Base-by-base conservation (phyloP, 2,329 filamentous ascomycete genomes). In the Neurospora sp. region DNA sequence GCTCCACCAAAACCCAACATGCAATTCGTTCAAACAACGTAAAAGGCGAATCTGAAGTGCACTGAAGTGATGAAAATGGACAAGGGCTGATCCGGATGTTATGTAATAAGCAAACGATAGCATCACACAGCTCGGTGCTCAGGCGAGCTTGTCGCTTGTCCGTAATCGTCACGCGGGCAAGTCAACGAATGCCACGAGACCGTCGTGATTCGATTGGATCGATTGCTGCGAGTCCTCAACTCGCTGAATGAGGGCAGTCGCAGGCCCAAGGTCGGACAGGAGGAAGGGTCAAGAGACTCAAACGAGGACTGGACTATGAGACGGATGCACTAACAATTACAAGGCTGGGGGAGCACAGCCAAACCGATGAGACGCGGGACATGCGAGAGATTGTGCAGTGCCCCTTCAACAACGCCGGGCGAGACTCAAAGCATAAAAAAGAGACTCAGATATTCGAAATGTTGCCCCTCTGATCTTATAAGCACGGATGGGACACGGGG, bases 141-240 rank as follows among this genome's bases (percentile, higher is more conserved):
- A 62, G 52, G 52, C 52, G 52, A 62, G 52, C 52, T 36, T 62
- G 52, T 62, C 52, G 52, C 52, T 62, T 62, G 52, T 62, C 23
- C 52, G 52, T 33, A 62, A 62, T 36, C 62, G 70, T 75, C 75
- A 76, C 71, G 72, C 71, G 74, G 75, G 73, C 75, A 74, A 75
- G 73, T 75, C 52, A 73, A 69, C 71, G 73, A 71, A 69, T 75
- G 76, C 76, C 77, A 77, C 77, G 77, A 76, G 76, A 75, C 71
- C 69, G 68, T 66, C 69, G 71, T 68, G 68, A 70, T 70, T 71
- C 66, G 70, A 67, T 68, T 71, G 23, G 69, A 68, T 67, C 41
- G 71, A 66, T 57, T 67, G 67, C 68, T 62, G 52, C 12, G 15
- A 62, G 33, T 62, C 52, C 4, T 62, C 52, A 8, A 33, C 52